These are phyloP conservation scores for Fremontodendron californicum DNA, from an alignment of 345 rosid genomes.

Conservation along the genomic window DNA sequence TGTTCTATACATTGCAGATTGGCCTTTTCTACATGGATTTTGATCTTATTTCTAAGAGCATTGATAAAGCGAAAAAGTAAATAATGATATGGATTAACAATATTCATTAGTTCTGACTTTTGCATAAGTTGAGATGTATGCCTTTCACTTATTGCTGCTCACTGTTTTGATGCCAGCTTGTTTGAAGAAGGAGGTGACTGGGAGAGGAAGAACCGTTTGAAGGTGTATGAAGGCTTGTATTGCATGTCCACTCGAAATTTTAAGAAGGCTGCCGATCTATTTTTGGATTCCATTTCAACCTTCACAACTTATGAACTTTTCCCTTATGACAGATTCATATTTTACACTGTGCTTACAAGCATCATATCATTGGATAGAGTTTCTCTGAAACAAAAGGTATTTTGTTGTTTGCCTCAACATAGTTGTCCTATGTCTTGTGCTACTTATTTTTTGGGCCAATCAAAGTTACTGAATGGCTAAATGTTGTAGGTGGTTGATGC, in stretches of 20 bases:
- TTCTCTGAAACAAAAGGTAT: slow-evolving; percentile 92
- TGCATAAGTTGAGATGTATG: not conserved
- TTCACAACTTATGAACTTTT: slow-evolving; percentile 95
- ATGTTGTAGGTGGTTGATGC: slow-evolving; percentile 90
- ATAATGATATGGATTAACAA: slow-evolving; percentile 15
- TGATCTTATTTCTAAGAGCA: slow-evolving; percentile 84
- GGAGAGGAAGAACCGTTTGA: slow-evolving; percentile 96
- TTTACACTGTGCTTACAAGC: slow-evolving; percentile 94
- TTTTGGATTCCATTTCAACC: slow-evolving; percentile 94
- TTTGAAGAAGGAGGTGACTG: slow-evolving; percentile 99
- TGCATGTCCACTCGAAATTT: slow-evolving; percentile 91
- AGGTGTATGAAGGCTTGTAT: slow-evolving; percentile 92
- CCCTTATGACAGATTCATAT: slow-evolving; percentile 89
- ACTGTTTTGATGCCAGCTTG: slow-evolving; percentile 47
- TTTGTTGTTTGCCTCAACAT: slow-evolving; percentile 3
- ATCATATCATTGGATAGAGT: slow-evolving; percentile 93
- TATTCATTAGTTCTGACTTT: slow-evolving; percentile 8
- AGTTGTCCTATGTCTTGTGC: not conserved
- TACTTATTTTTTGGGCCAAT: not conserved
- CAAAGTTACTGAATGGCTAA: slow-evolving; percentile 4
- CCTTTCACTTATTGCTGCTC: slow-evolving; percentile 6
- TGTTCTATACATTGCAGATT: slow-evolving; percentile 76
- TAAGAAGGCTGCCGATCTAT: slow-evolving; percentile 80
- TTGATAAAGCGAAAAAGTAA: slow-evolving; percentile 93
- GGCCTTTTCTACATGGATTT: slow-evolving; percentile 95